Evolutionary conservation across 2,329 filamentous ascomycete genomes (phyloP), one percentile per base, ranked within the genome.

Genomic region (Lachnellula subtilissima): DNA sequence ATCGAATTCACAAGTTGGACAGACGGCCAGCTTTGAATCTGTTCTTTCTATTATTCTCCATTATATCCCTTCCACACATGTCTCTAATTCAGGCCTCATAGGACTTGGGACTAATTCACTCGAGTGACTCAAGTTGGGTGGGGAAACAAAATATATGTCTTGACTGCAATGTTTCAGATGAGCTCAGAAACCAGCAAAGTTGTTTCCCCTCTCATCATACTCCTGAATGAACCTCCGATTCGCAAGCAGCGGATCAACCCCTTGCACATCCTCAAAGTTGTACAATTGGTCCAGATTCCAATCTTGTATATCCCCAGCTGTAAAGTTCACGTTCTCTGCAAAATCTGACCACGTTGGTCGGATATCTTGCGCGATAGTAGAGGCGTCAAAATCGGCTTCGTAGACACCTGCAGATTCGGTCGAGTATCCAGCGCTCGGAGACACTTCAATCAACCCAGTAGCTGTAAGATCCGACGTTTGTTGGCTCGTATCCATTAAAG

Each of bases 121-220:
- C 7, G 25, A 25, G 25, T 25, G 25, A 7, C 25, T 25, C 25
- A 25, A 25, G 25, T 25, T 25, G 25, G 7, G 5, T 25, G 5
- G 25, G 7, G 25, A 25, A 25, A 25, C 5, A 25, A 25, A 25
- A 6, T 7, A 25, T 8, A 5, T 25, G 25, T 25, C 25, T 28
- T 28, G 25, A 28, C 25, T 7, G 25, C 25, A 8, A 9, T 28
- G 7, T 28, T 8, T 19, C 47, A 28, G 25, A 28, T 28, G 25
- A 28, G 25, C 25, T 61, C 50, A 61, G 49, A 65, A 66, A 23
- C 60, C 64, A 51, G 61, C 61, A 57, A 64, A 62, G 22, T 59
- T 58, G 49, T 66, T 64, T n/a, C 59, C 60, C 17, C 55, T 60
- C 55, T 65, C 64, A 42, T 66, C 64, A 50, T 64, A 66, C 51